A percentile compares a stretch with the other conserved stretches of the same genome.
Conservation (phyloP, 202 grass and related monocot genomes). For the Carex arenaria region DNA sequence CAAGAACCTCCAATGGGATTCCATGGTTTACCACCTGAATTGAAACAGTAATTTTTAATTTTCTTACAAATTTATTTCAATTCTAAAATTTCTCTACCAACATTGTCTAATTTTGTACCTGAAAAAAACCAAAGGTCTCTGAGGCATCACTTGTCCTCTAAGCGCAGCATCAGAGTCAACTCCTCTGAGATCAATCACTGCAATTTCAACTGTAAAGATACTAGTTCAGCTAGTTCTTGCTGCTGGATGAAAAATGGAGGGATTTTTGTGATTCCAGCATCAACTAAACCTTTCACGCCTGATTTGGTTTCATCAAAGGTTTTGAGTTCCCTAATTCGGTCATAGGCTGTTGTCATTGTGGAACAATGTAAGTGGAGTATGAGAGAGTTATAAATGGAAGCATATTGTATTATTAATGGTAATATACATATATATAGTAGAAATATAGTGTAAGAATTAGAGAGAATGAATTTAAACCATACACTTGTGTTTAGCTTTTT, state of each 20-base stretch:
- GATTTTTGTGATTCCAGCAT: slow-evolving; percentile 25
- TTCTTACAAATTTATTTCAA: too few species aligned
- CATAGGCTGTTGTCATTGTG: neutral
- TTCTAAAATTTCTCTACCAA: too few species aligned
- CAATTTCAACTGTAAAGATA: slow-evolving; percentile 3
- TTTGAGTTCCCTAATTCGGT: slow-evolving; percentile 2
- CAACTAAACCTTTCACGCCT: slow-evolving; percentile 27
- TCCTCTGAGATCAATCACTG: slow-evolving; percentile 21
- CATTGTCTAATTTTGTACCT: too few species aligned
- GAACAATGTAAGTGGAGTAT: neutral
- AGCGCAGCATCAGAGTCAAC: neutral
- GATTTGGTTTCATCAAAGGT: slow-evolving; percentile 29
- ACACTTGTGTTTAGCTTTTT: too few species aligned
- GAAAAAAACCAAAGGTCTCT: neutral
- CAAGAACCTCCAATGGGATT: slow-evolving; percentile 21
- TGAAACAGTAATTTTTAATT: neutral
- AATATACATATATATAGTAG: too few species aligned
- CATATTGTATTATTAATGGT: too few species aligned
- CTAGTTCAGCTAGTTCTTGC: neutral
- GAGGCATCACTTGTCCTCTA: slow-evolving; percentile 1
- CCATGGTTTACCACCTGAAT: too few species aligned
- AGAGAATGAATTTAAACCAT: too few species aligned
- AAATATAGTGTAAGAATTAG: neutral
- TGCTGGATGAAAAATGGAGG: slow-evolving; percentile 24
- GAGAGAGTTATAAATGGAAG: too few species aligned